These are phyloP conservation scores for Eimeria praecox DNA, from an alignment of 169 alveolate species.

Conservation along the genomic window DNA sequence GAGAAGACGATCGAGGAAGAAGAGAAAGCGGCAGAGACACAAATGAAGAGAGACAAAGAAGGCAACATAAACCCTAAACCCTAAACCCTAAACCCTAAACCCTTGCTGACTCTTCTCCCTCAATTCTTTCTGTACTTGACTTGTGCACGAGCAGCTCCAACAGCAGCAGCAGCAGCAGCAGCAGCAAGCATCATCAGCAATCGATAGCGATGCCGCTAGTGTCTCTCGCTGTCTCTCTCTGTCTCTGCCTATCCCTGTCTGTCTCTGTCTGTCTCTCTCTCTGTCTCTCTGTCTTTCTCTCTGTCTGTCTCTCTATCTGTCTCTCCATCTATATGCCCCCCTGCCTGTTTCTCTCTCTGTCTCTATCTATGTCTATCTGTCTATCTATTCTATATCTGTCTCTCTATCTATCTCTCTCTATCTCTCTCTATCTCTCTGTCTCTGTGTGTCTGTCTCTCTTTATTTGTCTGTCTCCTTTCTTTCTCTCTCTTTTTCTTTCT, in stretches of 20 bases:
- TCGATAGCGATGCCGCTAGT: no score
- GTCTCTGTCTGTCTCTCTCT: not conserved
- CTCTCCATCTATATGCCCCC: no score
- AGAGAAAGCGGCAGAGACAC: no score
- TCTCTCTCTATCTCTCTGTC: no score
- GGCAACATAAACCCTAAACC: not conserved
- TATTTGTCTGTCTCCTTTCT: not conserved
- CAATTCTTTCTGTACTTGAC: not conserved
- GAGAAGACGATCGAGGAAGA: no score
- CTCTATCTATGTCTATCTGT: not conserved
- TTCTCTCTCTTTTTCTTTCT: no score
- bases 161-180: slow-evolving; percentile 23
- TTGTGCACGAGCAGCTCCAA: not conserved
- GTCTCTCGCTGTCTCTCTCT: no score
- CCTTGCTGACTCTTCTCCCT: not conserved
- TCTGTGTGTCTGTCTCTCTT: not conserved
- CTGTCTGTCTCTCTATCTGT: not conserved
- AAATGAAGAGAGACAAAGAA: not conserved
- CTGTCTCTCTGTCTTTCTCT: no score
- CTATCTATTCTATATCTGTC: no score
- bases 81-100: slow-evolving; percentile 26
- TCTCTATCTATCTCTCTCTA: not conserved
- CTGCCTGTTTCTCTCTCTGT: no score
- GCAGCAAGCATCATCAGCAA: not conserved
- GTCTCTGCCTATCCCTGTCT: not conserved